phyloP scores from a whole-genome alignment of 768 basidiomycete species.

The Pleurotus eryngii region DNA sequence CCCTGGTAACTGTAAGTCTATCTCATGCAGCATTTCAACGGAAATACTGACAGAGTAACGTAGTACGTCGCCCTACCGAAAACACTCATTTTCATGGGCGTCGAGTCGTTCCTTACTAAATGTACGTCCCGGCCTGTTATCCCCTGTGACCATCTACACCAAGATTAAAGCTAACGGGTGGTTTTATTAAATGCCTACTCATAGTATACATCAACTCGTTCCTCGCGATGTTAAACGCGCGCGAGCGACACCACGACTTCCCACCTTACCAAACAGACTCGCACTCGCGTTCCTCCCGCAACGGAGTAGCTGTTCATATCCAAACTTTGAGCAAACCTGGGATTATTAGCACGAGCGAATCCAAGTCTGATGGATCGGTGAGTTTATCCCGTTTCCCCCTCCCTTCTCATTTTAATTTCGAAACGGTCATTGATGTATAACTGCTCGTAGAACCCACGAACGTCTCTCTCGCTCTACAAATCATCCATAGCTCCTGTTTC shows the following conservation, averaged over 20 bases:
- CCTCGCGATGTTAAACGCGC: conserved; percentile 4
- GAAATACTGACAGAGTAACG: not conserved
- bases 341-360: not conserved
- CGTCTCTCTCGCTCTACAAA: too few relatives aligned
- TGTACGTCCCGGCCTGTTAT: conserved; percentile 2
- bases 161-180: not conserved
- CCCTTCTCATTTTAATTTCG: not conserved
- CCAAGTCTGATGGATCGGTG: not conserved
- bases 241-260: not conserved
- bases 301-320: too few relatives aligned
- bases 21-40: not conserved
- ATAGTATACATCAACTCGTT: conserved; percentile 4
- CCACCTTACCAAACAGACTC: too few relatives aligned
- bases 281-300: too few relatives aligned
- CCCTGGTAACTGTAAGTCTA: conserved; percentile 5
- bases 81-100: conserved; percentile 15
- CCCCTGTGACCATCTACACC: not conserved
- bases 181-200: not conserved
- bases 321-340: not conserved
- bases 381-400: not conserved
- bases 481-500: too few relatives aligned
- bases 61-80: conserved; percentile 15
- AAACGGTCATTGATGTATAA: too few relatives aligned
- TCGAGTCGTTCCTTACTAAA: conserved; percentile 19
- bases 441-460: too few relatives aligned